phyloP scores from a whole-genome alignment of 1,284 basidiomycete genomes.

The Sparassis latifolia region DNA sequence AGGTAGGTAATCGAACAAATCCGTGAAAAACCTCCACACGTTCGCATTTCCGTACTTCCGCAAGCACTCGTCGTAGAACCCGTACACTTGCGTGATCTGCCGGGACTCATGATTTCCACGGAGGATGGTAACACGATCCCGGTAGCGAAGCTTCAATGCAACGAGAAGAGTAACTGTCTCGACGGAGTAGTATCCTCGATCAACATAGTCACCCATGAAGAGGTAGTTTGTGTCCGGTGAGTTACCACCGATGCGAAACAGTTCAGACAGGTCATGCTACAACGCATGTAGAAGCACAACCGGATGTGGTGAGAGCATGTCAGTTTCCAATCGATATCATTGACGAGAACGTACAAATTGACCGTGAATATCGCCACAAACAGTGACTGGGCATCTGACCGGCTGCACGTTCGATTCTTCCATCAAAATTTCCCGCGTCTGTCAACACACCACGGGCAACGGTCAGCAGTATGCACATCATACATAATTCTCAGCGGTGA shows the following conservation, averaged over 20 bases:
- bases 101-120: slow-evolving; percentile 98
- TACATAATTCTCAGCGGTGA: too few relatives aligned
- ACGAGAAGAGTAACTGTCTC: slow-evolving; percentile 99
- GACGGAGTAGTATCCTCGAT: slow-evolving; percentile 98
- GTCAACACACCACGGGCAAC: slow-evolving; percentile 9
- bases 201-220: slow-evolving; percentile 99
- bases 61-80: slow-evolving; percentile 99
- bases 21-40: slow-evolving; percentile 99
- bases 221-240: slow-evolving; percentile 99
- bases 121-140: slow-evolving; percentile 96
- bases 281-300: slow-evolving; percentile 1
- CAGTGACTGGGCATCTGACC: slow-evolving; percentile 94
- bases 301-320: slow-evolving; percentile 4
- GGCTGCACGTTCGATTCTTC: slow-evolving; percentile 98
- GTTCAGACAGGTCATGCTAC: slow-evolving; percentile 97
- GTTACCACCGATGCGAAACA: slow-evolving; percentile 98
- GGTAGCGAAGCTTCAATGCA: slow-evolving; percentile 96
- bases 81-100: slow-evolving; percentile 99
- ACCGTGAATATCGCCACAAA: slow-evolving; percentile 98
- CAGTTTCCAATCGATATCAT: slow-evolving; percentile 10
- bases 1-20: slow-evolving; percentile 97
- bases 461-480: too few relatives aligned
- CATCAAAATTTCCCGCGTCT: slow-evolving; percentile 97
- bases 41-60: slow-evolving; percentile 99
- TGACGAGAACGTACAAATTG: slow-evolving; percentile 83